Conservation (phyloP, 208 protist species). For the Hexamita inflata region DNA sequence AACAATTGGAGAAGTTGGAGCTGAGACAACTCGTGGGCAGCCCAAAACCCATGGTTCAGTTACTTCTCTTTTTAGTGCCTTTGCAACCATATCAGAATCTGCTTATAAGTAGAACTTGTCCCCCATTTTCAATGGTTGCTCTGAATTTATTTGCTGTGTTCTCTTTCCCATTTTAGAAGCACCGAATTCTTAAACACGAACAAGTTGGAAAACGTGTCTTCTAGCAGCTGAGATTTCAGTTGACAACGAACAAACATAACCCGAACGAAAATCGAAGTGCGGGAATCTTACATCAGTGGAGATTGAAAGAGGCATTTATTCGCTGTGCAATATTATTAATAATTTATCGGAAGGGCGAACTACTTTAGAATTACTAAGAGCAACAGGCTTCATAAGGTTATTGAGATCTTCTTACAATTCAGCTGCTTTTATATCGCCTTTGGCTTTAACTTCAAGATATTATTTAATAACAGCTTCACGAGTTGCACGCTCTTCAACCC, state of each 20-base stretch:
- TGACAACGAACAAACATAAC: no score
- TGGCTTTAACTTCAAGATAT: background rate
- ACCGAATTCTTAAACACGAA: no score
- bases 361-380: background rate
- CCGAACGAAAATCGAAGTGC: no score
- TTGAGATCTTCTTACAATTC: background rate
- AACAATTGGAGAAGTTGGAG: background rate
- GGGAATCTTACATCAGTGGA: no score
- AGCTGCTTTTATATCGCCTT: background rate
- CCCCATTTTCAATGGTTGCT: no score
- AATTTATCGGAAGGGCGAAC: background rate
- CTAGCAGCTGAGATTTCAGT: no score
- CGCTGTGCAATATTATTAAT: background rate
- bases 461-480: background rate
- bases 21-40: background rate
- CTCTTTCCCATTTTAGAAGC: no score
- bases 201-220: no score
- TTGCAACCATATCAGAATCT: background rate
- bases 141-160: no score
- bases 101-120: background rate
- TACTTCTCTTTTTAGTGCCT: background rate
- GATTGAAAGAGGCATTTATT: no score
- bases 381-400: slow-evolving; percentile 14
- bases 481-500: background rate
- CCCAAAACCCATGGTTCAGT: background rate